Base-by-base conservation (phyloP, 2,329 filamentous ascomycete genomes). In the Diaporthe sp. region DNA sequence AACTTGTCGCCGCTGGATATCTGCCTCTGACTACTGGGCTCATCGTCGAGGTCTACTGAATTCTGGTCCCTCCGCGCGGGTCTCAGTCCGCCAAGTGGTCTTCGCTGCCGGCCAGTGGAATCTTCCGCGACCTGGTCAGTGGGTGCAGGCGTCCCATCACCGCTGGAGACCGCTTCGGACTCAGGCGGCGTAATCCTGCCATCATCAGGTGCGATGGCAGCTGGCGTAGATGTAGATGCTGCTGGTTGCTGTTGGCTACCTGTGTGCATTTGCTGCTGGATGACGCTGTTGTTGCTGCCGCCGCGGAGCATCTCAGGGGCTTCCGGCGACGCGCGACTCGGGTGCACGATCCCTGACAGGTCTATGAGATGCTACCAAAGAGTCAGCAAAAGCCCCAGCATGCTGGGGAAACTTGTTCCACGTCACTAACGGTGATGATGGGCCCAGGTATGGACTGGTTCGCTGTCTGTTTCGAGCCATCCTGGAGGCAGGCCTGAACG, bases 1-100 rank as follows among this genome's bases (percentile, higher is more conserved):
- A 69, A 69, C 34, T 55, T 69, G 65, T 69, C 65, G n/a, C 65
- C 65, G 17, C 34, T 69, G 51, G 65, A 69, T 17, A 69, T 69
- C 49, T 69, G 65, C 49, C 65, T 53, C 2, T 69, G 65, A 6
- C 34, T 22, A 9, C 13, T 69, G 34, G 65, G 65, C 65, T 69
- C 65, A 17, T 53, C 46, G 13, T 69, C 65, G 15, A 69, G 34
- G 25, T 55, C 65, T 2, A 55, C 65, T 5, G 65, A 39, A 22
- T 13, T 69, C 49, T 51, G 65, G 4, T 55, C 65, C 65, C 65
- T 55, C 15, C 65, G 65, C 7, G 49, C 65, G 4, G 65, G 65
- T 12, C 65, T 69, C 13, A 69, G 49, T 1, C 65, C 65, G 2
- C 65, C 65, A 2, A 69, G 65, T 13, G 65, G 65, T 39, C 65